These are phyloP conservation scores for Spathaspora girioi DNA, from an alignment of 805 yeast genomes.

Conservation along the genomic window DNA sequence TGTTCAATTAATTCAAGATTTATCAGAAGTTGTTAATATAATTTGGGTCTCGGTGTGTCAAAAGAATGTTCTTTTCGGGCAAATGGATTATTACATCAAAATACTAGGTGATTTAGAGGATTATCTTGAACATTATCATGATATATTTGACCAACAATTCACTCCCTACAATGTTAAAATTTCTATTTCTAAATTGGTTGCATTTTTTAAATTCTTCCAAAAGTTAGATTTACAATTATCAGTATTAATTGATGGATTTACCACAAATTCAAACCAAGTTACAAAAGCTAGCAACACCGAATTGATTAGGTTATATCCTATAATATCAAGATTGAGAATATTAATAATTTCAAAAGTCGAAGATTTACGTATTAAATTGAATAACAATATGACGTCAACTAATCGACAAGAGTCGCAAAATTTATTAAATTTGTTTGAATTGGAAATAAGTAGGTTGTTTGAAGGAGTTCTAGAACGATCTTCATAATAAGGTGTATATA, in stretches of 20 bases:
- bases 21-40: slow-evolving; percentile 22
- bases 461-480: slow-evolving; percentile 37
- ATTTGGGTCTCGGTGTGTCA: slow-evolving; percentile 30
- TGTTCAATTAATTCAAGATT: slow-evolving; percentile 22
- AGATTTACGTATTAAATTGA: slow-evolving; percentile 9
- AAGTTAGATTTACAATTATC: slow-evolving; percentile 27
- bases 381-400: not conserved
- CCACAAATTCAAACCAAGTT: not conserved
- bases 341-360: slow-evolving; percentile 25
- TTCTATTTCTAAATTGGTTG: slow-evolving; percentile 11
- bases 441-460: slow-evolving; percentile 34
- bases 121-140: slow-evolving; percentile 26
- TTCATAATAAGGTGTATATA: slow-evolving; percentile 1
- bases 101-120: slow-evolving; percentile 38
- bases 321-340: slow-evolving; percentile 29
- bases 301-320: slow-evolving; percentile 28
- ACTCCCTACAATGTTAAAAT: slow-evolving; percentile 1
- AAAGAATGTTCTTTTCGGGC: slow-evolving; percentile 26
- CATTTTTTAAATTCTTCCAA: slow-evolving; percentile 27
- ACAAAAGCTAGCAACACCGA: slow-evolving; percentile 26
- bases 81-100: slow-evolving; percentile 32
- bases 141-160: slow-evolving; percentile 10
- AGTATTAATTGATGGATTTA: slow-evolving; percentile 31
- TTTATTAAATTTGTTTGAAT: slow-evolving; percentile 22
- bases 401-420: slow-evolving; percentile 5